phyloP scores from a whole-genome alignment of 805 yeast genomes.

The Groenewaldozyma tartarivorans region DNA sequence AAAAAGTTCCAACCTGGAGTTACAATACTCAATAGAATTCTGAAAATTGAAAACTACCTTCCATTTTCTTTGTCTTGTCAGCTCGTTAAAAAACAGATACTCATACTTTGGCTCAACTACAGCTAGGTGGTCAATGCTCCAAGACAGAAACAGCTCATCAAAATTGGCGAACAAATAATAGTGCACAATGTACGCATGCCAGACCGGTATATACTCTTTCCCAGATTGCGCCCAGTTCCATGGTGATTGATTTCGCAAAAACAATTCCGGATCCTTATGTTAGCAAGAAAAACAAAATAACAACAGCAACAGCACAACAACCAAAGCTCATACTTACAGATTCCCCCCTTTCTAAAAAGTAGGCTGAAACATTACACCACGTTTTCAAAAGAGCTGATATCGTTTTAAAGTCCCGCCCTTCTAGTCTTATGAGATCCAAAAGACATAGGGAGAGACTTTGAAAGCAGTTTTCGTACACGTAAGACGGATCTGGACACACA shows the following conservation, averaged over 20 bases:
- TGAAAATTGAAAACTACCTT: too few relatives aligned
- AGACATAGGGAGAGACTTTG: background rate
- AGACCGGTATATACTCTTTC: background rate
- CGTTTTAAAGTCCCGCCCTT: background rate
- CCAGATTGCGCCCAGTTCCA: background rate
- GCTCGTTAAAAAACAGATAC: too few relatives aligned
- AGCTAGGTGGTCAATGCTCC: too few relatives aligned
- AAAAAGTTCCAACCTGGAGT: too few relatives aligned
- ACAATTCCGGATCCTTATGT: background rate
- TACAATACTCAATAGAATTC: too few relatives aligned
- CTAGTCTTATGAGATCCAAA: too few relatives aligned
- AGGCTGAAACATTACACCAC: background rate
- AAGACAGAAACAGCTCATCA: too few relatives aligned
- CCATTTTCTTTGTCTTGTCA: too few relatives aligned
- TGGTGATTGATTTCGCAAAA: background rate
- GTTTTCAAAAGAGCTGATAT: background rate
- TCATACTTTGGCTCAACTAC: too few relatives aligned
- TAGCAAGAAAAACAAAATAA: background rate
- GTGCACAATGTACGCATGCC: background rate
- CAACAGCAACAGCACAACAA: background rate
- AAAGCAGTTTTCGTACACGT: background rate
- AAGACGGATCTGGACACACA: background rate
- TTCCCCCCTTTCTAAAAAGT: background rate
- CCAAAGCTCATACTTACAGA: background rate
- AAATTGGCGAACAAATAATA: too few relatives aligned